Percentiles rank a stretch among this genome's conserved stretches.
Evolutionary conservation across 1,284 basidiomycete species (phyloP).

Genomic region (Ustilago shanxiensis): DNA sequence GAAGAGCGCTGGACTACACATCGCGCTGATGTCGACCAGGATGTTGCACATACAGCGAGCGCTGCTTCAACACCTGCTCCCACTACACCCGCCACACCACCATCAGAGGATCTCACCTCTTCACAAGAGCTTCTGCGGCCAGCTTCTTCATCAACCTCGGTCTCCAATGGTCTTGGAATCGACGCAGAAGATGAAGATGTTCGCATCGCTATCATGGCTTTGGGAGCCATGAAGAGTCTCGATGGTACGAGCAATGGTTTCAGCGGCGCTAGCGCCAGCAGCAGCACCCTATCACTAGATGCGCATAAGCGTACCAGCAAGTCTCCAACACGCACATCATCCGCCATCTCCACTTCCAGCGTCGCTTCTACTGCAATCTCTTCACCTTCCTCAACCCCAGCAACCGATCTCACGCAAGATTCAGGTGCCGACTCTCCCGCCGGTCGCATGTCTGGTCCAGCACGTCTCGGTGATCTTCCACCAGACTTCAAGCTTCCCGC

Average conservation of each 20-base stretch:
- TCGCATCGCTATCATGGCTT: conserved; percentile 60
- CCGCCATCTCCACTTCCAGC: conserved; percentile 55
- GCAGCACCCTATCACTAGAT: conserved; percentile 28
- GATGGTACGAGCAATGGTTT: conserved; percentile 41
- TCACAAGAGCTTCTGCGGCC: conserved; percentile 26
- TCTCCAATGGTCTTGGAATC: conserved; percentile 42
- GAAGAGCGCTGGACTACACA: conserved; percentile 49
- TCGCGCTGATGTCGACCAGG: conserved; percentile 34
- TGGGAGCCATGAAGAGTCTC: conserved; percentile 61
- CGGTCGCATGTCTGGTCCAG: conserved; percentile 30
- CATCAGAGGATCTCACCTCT: conserved; percentile 35
- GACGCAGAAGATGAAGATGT: conserved; percentile 62
- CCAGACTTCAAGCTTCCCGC: conserved; percentile 62
- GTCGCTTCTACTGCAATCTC: conserved; percentile 58
- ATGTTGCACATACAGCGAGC: conserved; percentile 22
- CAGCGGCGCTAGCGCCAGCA: conserved; percentile 18
- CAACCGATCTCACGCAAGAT: conserved; percentile 54
- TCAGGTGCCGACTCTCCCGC: conserved; percentile 47
- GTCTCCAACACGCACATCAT: conserved; percentile 43
- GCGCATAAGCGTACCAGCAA: conserved; percentile 26
- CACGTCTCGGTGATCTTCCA: conserved; percentile 55
- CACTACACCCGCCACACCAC: conserved; percentile 42
- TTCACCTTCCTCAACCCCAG: conserved; percentile 57
- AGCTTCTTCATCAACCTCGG: conserved; percentile 1
- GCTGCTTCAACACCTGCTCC: conserved; percentile 49